Evolutionary conservation across 331 rosid species (phyloP).

Genomic region (Spiraea crenata): DNA sequence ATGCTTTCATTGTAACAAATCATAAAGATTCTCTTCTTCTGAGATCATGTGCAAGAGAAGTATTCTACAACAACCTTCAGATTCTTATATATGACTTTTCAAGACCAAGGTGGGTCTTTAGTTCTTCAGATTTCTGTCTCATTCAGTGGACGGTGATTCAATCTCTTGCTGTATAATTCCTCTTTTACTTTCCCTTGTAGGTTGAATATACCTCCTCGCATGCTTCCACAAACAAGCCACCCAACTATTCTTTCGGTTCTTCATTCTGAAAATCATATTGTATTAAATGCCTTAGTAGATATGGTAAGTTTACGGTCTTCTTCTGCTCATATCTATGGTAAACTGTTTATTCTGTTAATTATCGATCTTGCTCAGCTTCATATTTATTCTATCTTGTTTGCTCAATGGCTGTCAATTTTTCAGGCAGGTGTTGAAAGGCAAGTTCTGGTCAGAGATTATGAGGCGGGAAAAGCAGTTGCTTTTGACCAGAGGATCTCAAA

Average conservation of each 20-base stretch:
- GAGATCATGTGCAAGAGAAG: slow-evolving; percentile 78
- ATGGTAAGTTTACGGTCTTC: slow-evolving; percentile 42
- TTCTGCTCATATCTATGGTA: background rate
- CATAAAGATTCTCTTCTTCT: slow-evolving; percentile 76
- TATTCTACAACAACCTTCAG: slow-evolving; percentile 52
- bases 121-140: slow-evolving; percentile 6
- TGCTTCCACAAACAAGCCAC: slow-evolving; percentile 83
- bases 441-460: slow-evolving; percentile 74
- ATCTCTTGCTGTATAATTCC: slow-evolving; percentile 6
- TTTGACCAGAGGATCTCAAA: slow-evolving; percentile 68
- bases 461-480: slow-evolving; percentile 67
- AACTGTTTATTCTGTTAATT: background rate
- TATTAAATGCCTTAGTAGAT: slow-evolving; percentile 79
- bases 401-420: slow-evolving; percentile 13
- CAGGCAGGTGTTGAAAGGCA: slow-evolving; percentile 87
- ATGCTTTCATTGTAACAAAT: slow-evolving; percentile 86
- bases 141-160: slow-evolving; percentile 11
- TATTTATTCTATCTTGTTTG: background rate
- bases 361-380: background rate
- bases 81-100: slow-evolving; percentile 87
- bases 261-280: slow-evolving; percentile 67
- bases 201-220: slow-evolving; percentile 62
- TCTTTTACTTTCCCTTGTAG: slow-evolving; percentile 41
- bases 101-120: slow-evolving; percentile 56
- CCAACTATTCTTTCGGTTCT: slow-evolving; percentile 69